A percentile compares a stretch with the other conserved stretches of the same genome.
phyloP scores from a whole-genome alignment of 2,329 filamentous ascomycete genomes.

The Colletotrichum orbiculare region DNA sequence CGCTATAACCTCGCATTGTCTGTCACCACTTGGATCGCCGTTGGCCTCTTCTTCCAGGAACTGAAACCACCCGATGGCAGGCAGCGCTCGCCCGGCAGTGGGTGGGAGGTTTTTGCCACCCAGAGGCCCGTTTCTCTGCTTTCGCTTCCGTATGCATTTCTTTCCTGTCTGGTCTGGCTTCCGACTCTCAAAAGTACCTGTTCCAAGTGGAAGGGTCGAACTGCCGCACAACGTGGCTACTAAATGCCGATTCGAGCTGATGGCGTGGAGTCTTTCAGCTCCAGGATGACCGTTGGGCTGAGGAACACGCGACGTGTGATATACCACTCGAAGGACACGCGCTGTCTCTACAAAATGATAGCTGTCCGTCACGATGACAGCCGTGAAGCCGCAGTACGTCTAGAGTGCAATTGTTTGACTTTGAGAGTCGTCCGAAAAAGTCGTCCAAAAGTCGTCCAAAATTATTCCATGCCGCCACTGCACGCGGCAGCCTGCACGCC shows the following conservation, averaged over 20 bases:
- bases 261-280: no score
- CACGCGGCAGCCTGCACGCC: conserved; percentile 22
- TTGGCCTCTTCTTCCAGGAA: conserved; percentile 5
- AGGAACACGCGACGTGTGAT: no score
- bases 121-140: not conserved
- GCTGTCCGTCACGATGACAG: conserved; percentile 23
- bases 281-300: no score
- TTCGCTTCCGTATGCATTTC: conserved; percentile 2
- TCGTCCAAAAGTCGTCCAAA: conserved; percentile 6
- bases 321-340: no score
- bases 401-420: conserved; percentile 2
- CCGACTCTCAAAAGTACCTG: no score
- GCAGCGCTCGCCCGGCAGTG: conserved; percentile 13
- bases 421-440: not conserved
- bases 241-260: no score
- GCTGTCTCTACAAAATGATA: not conserved
- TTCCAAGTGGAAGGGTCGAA: no score
- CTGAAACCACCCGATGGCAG: conserved; percentile 28
- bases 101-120: conserved; percentile 1
- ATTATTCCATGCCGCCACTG: conserved; percentile 21
- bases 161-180: not conserved
- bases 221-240: no score
- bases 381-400: conserved; percentile 17
- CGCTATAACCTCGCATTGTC: conserved; percentile 12
- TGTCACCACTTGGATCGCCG: conserved; percentile 5